A percentile compares a stretch with the other conserved stretches of the same genome.
phyloP scores from a whole-genome alignment of 2,329 filamentous ascomycete species.

The Davidsoniella eucalypti region DNA sequence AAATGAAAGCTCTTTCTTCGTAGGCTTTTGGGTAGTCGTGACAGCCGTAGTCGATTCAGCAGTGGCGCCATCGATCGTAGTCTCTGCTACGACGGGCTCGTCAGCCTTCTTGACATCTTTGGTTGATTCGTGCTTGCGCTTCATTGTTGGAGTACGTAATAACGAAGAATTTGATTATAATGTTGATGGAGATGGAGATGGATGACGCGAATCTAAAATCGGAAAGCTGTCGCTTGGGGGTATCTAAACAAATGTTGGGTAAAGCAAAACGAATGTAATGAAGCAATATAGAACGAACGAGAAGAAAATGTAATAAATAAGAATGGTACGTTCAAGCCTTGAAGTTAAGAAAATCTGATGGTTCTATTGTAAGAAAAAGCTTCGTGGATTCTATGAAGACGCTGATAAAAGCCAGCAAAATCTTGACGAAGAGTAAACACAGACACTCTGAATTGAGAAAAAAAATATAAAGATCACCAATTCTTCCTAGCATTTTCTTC shows the following conservation, averaged over 20 bases:
- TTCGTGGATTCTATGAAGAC: not conserved
- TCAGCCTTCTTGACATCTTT: constrained; percentile 20
- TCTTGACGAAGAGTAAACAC: not conserved
- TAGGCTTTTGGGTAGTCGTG: not conserved
- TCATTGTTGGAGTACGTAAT: constrained; percentile 25
- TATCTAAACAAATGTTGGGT: no score
- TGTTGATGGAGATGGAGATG: no score
- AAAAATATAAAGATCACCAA: not conserved
- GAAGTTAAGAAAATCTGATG: no score
- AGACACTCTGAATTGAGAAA: not conserved
- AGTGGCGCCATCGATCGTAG: not conserved
- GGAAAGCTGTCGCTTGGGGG: no score
- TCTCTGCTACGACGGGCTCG: constrained; percentile 14
- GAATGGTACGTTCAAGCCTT: no score
- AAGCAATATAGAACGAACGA: not conserved
- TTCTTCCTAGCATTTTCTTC: no score
- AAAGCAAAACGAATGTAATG: no score
- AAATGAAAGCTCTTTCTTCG: constrained; percentile 35
- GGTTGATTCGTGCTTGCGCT: constrained; percentile 43
- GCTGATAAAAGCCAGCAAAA: constrained; percentile 12
- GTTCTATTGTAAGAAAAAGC: no score
- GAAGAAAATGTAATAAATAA: constrained; percentile 12
- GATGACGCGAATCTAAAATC: no score
- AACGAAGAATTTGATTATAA: no score
- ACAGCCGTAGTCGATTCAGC: not conserved